A percentile compares a stretch with the other conserved stretches of the same genome.
These are phyloP conservation scores for Venturia carpophila DNA, from an alignment of 2,329 filamentous ascomycete genomes.

Conservation along the genomic window DNA sequence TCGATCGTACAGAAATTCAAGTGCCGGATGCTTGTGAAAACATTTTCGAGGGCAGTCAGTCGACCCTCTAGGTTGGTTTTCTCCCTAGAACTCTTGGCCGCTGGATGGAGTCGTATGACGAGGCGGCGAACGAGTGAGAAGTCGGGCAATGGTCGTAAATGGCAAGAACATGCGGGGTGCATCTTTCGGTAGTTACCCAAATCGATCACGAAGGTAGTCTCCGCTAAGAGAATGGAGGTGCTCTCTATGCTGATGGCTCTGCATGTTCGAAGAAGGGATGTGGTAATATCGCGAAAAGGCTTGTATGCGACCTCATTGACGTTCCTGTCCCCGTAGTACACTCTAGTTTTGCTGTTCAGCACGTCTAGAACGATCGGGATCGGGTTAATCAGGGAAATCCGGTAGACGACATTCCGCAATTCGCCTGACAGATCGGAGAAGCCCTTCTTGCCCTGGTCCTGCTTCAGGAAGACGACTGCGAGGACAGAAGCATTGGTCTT, in stretches of 20 bases:
- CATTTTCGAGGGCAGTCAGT: not conserved
- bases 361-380: not conserved
- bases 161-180: not conserved
- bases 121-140: not conserved
- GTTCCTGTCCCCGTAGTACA: not conserved
- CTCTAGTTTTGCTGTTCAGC: not conserved
- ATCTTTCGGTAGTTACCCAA: not conserved
- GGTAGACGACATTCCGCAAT: not conserved
- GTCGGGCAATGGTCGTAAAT: not conserved
- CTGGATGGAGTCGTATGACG: not conserved
- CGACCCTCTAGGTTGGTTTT: not conserved
- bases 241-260: not conserved
- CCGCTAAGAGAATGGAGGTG: not conserved
- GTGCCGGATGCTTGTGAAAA: not conserved
- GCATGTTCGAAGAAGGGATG: constrained; percentile 4
- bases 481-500: not conserved
- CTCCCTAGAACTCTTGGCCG: not conserved
- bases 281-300: not conserved
- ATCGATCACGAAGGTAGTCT: constrained; percentile 3
- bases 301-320: not conserved
- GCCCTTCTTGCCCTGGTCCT: not conserved
- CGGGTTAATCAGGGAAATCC: not conserved
- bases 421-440: not conserved
- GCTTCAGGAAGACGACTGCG: not conserved
- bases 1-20: not conserved